Percentiles rank a stretch among this genome's conserved stretches.
These are phyloP conservation scores for Penicillium capsulatum DNA, from an alignment of 2,329 filamentous ascomycete species.

Conservation along the genomic window DNA sequence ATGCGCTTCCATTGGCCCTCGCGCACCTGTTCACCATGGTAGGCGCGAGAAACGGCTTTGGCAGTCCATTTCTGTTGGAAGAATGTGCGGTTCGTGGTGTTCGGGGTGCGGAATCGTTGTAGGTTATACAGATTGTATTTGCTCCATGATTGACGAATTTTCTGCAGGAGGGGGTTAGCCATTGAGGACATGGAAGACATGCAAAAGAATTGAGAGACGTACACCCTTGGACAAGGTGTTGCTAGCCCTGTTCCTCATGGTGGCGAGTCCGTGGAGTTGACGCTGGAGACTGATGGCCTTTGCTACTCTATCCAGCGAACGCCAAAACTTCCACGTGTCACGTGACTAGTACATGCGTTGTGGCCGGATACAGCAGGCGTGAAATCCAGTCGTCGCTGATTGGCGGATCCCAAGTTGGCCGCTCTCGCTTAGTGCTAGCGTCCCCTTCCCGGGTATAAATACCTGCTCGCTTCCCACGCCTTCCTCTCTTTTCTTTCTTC, in stretches of 20 bases:
- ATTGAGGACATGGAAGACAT: constrained; percentile 1
- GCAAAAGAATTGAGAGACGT: constrained; percentile 19
- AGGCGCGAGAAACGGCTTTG: constrained; percentile 76
- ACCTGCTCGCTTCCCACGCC: constrained; percentile 4
- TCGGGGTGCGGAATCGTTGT: constrained; percentile 49
- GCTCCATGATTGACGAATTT: constrained; percentile 93
- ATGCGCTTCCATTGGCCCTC: constrained; percentile 93
- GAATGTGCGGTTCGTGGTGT: constrained; percentile 59
- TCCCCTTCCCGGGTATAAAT: constrained; percentile 30
- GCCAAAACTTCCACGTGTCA: constrained; percentile 32
- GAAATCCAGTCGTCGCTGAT: constrained; percentile 6
- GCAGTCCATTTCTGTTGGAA: constrained; percentile 98
- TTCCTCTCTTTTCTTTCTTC: constrained; percentile 40
- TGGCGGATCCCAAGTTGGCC: constrained; percentile 6
- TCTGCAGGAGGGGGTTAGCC: constrained; percentile 52
- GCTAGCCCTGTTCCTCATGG: constrained; percentile 45
- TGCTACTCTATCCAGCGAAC: constrained; percentile 8
- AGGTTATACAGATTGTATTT: constrained; percentile 97
- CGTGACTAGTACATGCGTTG: constrained; percentile 18
- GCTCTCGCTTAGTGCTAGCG: constrained; percentile 28
- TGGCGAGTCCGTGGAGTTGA: constrained; percentile 24
- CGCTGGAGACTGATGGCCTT: constrained; percentile 11
- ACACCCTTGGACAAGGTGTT: constrained; percentile 41
- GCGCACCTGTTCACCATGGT: constrained; percentile 91
- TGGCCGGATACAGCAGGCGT: constrained; percentile 15